Base-by-base conservation (phyloP, 768 basidiomycete genomes). In the Tulasnella sp. region DNA sequence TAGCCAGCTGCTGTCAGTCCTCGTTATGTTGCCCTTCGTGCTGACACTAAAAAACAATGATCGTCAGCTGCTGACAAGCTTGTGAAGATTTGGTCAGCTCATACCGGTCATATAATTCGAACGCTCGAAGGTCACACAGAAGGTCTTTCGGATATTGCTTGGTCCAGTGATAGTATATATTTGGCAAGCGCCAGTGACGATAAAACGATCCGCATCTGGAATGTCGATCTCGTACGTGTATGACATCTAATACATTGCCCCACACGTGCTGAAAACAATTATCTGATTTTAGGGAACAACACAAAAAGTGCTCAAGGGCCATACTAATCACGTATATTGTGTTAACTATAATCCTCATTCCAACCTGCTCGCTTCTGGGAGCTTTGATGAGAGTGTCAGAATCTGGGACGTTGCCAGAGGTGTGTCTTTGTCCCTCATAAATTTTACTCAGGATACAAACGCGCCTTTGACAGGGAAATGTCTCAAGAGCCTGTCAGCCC, bases 391-490 rank as follows among this genome's bases (percentile, higher is more conserved):
- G 69, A 90, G 85, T 13, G 86, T 98, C 15, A 77, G 88, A 42
- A 74, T 98, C n/a, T 98, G 93, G 93, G 92, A 99, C 63, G 81
- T 93, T 24, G 79, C 85, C 22, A 72, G 81, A 75, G 90, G 90
- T 89, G 56, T 15, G 65, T 56, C 13, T 9, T 24, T 29, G 19
- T 3, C 22, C 22, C 7, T 47, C 16, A 8, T 16, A 19, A n/a
- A n/a, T n/a, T n/a, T 10, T 28, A 34, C 39, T 27, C 12, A 5
- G 13, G 16, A 24, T 3, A 45, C 44, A 15, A 25, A 28, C n/a
- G n/a, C n/a, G n/a, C n/a, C n/a, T 44, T 19, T 16, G 7, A 9
- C 53, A 91, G 93, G 87, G 15, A 82, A 75, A 61, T 78, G 80
- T n/a, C 65, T 96, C 62, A 83, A 86, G 64, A 78, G 84, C 13